Percentiles rank a stretch among this genome's conserved stretches.
Evolutionary conservation across 2,329 filamentous ascomycete species (phyloP).

Genomic region (Colletotrichum orbiculare): DNA sequence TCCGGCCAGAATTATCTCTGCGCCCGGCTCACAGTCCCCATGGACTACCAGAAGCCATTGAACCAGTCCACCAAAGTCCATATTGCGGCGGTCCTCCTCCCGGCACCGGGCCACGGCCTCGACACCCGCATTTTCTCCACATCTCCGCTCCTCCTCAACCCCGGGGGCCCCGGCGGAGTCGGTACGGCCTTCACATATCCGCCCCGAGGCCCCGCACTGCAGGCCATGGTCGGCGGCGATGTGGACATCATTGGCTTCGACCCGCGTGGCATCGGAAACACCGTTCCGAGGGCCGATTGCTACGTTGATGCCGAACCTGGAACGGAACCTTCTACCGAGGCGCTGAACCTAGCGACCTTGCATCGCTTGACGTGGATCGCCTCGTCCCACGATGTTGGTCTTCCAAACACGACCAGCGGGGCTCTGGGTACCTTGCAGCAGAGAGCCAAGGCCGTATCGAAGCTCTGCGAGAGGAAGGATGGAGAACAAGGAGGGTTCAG

Average conservation of each 20-base stretch:
- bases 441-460: constrained; percentile 44
- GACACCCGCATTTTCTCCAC: constrained; percentile 46
- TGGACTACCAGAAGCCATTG: constrained; percentile 57
- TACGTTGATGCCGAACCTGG: constrained; percentile 39
- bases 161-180: constrained; percentile 58
- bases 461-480: constrained; percentile 47
- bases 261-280: constrained; percentile 56
- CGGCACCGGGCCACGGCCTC: constrained; percentile 44
- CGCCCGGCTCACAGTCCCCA: constrained; percentile 57
- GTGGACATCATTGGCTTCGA: constrained; percentile 61
- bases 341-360: constrained; percentile 43
- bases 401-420: constrained; percentile 48
- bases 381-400: constrained; percentile 45
- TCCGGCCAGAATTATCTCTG: constrained; percentile 46
- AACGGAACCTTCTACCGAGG: constrained; percentile 29
- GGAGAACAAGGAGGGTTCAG: constrained; percentile 31
- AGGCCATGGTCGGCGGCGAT: constrained; percentile 50
- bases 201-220: constrained; percentile 44
- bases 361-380: constrained; percentile 48
- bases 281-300: constrained; percentile 53
- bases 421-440: constrained; percentile 44
- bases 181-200: constrained; percentile 47
- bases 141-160: constrained; percentile 57
- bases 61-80: constrained; percentile 50
- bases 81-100: constrained; percentile 49